Percentiles rank a stretch among this genome's conserved stretches.
Conservation (phyloP, 179 eudicot species). For the Actinidia chinensis region DNA sequence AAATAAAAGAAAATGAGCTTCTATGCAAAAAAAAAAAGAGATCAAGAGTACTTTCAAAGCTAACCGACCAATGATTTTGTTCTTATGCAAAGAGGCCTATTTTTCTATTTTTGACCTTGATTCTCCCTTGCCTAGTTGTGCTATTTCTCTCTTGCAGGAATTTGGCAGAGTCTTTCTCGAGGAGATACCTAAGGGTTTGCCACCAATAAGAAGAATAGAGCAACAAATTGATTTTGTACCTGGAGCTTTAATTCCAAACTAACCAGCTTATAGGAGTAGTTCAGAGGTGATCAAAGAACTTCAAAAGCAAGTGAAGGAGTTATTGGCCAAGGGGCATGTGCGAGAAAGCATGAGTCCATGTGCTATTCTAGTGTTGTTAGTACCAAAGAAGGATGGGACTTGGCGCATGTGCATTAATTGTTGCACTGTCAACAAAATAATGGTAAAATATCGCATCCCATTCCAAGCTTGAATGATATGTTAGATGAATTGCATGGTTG, state of each 20-base stretch:
- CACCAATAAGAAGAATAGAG: background rate
- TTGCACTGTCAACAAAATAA: no score
- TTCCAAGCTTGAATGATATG: no score
- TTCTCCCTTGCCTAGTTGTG: no score
- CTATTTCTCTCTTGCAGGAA: background rate
- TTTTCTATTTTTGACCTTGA: background rate
- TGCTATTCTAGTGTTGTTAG: background rate
- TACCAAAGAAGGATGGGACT: background rate
- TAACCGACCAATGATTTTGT: no score
- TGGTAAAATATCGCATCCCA: no score
- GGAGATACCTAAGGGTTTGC: background rate
- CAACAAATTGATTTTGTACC: background rate
- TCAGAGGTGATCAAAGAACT: background rate
- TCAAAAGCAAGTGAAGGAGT: background rate
- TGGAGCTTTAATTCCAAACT: background rate
- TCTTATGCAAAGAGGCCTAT: no score
- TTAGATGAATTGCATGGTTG: no score
- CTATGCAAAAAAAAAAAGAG: no score
- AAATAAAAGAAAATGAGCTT: no score
- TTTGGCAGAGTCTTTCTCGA: background rate
- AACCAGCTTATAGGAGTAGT: background rate
- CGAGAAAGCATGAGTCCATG: background rate
- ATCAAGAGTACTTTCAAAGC: no score
- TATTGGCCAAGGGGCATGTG: background rate
- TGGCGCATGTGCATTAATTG: no score